Evolutionary conservation across 2,329 filamentous ascomycete genomes (phyloP), one percentile per base, ranked within the genome.

Genomic region (Berkeleyomyces basicola): DNA sequence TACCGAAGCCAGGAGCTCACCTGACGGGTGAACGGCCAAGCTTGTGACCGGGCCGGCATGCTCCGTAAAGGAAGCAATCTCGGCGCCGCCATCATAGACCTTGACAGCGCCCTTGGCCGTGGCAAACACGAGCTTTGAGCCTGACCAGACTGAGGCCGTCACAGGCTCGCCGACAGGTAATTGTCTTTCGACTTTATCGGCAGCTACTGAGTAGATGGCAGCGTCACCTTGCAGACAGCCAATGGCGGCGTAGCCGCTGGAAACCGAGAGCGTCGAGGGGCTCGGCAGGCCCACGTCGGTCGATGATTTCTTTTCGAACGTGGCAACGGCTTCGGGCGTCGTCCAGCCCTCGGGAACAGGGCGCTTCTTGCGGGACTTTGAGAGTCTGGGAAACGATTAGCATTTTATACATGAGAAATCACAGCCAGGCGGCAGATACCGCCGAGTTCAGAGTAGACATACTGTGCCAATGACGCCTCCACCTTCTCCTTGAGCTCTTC

Each of bases 301-400:
- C 16, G 79, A 77, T 3, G 74, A 70, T 10, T 72, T 69, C 63
- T 75, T 73, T 51, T 75, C 71, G 64, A 82, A 78, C 0, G 75
- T 70, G 3, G 78, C 73, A 7, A 99, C 78, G 4, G 82, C 80
- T 61, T 95, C 88, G 53, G 81, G 74, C 4, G 86, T 89, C 3
- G 85, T 87, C 92, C 93, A 97, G 62, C 82, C 88, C 65, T 88
- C 82, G 39, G 93, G 92, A 43, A 95, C 77, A 6, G 89, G 82
- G 65, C 93, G 87, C 80, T 95, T 96, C 76, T 92, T 88, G 70
- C 93, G 88, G 58, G 87, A 87, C 72, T 90, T 89, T 64, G 88
- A 93, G 64, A 97, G 80, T 69, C 89, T 95, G 64, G 67, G 42
- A 10, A 58, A 6, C 4, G 51, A 46, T 59, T 44, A 59, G 58